Evolutionary conservation across 192 early-diverging fungal species (phyloP).

Genomic region (Mortierella claussenii): DNA sequence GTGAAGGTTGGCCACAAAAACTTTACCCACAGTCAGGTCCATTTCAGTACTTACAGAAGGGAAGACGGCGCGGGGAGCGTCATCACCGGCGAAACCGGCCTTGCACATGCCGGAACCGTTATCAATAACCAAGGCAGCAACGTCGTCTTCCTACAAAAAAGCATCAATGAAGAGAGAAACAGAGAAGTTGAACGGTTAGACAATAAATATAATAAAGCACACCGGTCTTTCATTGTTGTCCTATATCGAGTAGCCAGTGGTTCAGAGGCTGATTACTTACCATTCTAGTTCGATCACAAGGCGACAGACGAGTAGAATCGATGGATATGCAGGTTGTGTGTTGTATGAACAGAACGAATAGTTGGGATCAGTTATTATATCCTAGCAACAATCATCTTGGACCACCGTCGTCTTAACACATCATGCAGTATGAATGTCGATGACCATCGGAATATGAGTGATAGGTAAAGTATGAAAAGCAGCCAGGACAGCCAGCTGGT

Average conservation of each 20-base stretch:
- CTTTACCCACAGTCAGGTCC: neutral
- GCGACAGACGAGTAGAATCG: neutral
- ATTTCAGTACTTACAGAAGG: slow-evolving; percentile 40
- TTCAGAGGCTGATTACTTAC: neutral
- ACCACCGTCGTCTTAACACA: too few relatives aligned
- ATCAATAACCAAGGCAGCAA: slow-evolving; percentile 91
- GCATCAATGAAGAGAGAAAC: neutral
- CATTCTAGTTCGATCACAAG: slow-evolving; percentile 9
- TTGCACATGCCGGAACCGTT: slow-evolving; percentile 97
- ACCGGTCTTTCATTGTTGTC: neutral
- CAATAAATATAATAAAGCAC: neutral
- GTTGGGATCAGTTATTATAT: neutral
- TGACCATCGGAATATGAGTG: too few relatives aligned
- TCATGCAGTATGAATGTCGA: too few relatives aligned
- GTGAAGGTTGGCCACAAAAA: neutral
- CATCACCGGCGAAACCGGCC: slow-evolving; percentile 93
- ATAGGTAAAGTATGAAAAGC: too few relatives aligned
- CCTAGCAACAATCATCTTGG: neutral
- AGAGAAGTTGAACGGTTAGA: neutral
- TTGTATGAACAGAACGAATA: neutral
- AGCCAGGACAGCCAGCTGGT: too few relatives aligned
- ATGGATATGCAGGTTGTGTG: neutral
- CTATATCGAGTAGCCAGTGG: neutral
- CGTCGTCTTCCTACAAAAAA: slow-evolving; percentile 74
- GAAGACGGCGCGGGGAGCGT: slow-evolving; percentile 86